Base-by-base conservation (phyloP, 1,284 basidiomycete genomes). In the Coniophora puteana region DNA sequence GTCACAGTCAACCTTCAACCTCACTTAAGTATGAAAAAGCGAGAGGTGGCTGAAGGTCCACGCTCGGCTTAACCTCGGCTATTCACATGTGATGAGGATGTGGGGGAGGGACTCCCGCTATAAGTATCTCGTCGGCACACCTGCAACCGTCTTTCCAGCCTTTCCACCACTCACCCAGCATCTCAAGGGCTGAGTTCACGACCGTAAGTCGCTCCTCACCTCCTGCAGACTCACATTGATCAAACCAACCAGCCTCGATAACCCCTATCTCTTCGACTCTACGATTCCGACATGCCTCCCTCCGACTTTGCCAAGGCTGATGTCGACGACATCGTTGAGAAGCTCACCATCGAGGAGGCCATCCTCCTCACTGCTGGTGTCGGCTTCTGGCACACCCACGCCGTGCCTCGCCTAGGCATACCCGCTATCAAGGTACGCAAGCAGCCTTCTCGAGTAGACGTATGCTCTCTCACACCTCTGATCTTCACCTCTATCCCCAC, bases 341-440 rank as follows among this genome's bases (percentile, higher is more conserved):
- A 76, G 44, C 63, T 87, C 46, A 83, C 82, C 2, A 80, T 74
- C 0, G 81, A 85, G 29, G 84, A 87, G 52, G 77, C 84, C 3
- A 86, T 88, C 49, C 63, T 69, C 16, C 67, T 89, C 20, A 80
- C 77, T 11, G 80, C 80, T 4, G 86, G 85, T 25, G 80, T 81
- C 21, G 84, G 84, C 17, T 80, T 83, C 55, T 89, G 86, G 87
- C 78, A 85, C 55, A 89, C 86, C 0, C 74, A 79, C 42, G 69
- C 67, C 7, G 62, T 89, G 16, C 73, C 79, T 8, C 66, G 84
- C 6, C 67, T 87, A 3, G 78, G 79, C 1, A 67, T 90, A 36
- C 86, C 86, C 22, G 74, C 83, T 8, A 66, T 89, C 53, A 85
- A 89, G 66, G 81, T 81, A 49, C 40, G 63, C 16, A 27, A n/a